A percentile compares a stretch with the other conserved stretches of the same genome.
phyloP scores from a whole-genome alignment of 2,329 filamentous ascomycete genomes.

The Endocalyx cinctus region DNA sequence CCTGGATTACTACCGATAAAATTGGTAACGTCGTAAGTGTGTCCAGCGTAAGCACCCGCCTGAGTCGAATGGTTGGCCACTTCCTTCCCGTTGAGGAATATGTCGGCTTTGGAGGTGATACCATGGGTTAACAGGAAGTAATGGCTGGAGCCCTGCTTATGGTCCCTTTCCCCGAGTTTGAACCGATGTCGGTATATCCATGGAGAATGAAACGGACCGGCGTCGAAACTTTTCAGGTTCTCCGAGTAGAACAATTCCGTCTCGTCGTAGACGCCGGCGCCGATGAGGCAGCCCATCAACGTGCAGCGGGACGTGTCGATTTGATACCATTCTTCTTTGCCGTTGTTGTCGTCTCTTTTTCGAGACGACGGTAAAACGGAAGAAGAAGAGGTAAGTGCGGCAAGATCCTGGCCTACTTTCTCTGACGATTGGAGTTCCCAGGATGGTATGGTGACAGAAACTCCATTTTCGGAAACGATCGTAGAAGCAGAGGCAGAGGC shows the following conservation, averaged over 20 bases:
- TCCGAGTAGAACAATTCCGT: constrained; percentile 50
- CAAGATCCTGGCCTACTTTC: constrained; percentile 29
- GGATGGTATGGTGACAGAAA: constrained; percentile 28
- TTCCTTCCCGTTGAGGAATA: constrained; percentile 53
- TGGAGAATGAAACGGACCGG: constrained; percentile 44
- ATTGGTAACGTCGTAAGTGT: constrained; percentile 49
- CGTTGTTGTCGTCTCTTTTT: constrained; percentile 38
- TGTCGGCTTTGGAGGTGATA: constrained; percentile 55
- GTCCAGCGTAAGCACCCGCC: constrained; percentile 52
- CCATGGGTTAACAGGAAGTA: constrained; percentile 54
- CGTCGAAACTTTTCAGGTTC: constrained; percentile 39
- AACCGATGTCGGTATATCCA: constrained; percentile 59
- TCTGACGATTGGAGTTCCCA: constrained; percentile 48
- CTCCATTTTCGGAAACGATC: constrained; percentile 16
- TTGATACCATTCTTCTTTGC: constrained; percentile 49
- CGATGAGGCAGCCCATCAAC: constrained; percentile 53
- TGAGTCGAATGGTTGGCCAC: constrained; percentile 46
- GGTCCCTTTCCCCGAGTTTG: constrained; percentile 28
- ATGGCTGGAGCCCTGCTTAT: constrained; percentile 33
- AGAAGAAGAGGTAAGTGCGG: no score
- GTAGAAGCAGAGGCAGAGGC: no score
- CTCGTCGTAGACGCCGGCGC: constrained; percentile 48
- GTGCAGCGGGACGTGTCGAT: constrained; percentile 44
- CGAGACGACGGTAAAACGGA: constrained; percentile 37
- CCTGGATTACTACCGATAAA: no score